Conservation (phyloP, 768 basidiomycete genomes). For the Russula ochroleuca region DNA sequence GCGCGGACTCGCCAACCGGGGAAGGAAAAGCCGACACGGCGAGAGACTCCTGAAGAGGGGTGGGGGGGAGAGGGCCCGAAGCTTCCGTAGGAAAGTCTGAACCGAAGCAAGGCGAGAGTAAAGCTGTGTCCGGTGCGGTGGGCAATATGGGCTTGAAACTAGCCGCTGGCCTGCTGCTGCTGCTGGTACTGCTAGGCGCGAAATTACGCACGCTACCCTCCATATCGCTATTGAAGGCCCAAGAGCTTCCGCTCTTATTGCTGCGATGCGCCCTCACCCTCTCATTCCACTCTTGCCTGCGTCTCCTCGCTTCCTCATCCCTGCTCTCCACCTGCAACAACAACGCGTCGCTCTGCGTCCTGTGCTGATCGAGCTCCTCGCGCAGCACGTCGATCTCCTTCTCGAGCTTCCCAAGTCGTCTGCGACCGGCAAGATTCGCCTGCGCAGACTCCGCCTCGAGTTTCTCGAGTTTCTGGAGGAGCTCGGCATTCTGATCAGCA, state of each 20-base stretch:
- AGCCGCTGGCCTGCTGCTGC: conserved; percentile 33
- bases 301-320: conserved; percentile 35
- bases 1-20: conserved; percentile 35
- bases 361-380: conserved; percentile 74
- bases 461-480: conserved; percentile 67
- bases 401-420: conserved; percentile 67
- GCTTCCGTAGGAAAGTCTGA: neutral
- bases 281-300: conserved; percentile 45
- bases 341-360: conserved; percentile 62
- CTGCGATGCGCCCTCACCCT: conserved; percentile 51
- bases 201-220: conserved; percentile 48
- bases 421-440: conserved; percentile 63
- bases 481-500: conserved; percentile 80
- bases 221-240: conserved; percentile 29
- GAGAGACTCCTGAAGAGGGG: conserved; percentile 8
- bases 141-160: neutral
- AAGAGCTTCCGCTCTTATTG: conserved; percentile 28
- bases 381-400: conserved; percentile 72
- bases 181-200: conserved; percentile 49
- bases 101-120: neutral
- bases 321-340: conserved; percentile 57
- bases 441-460: conserved; percentile 66
- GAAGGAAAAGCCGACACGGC: conserved; percentile 3
- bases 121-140: conserved; percentile 4
- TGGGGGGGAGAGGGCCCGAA: conserved; percentile 25